A percentile compares a stretch with the other conserved stretches of the same genome.
Conservation (phyloP, 2,329 filamentous ascomycete genomes). For the Aspergillus fijiensis region DNA sequence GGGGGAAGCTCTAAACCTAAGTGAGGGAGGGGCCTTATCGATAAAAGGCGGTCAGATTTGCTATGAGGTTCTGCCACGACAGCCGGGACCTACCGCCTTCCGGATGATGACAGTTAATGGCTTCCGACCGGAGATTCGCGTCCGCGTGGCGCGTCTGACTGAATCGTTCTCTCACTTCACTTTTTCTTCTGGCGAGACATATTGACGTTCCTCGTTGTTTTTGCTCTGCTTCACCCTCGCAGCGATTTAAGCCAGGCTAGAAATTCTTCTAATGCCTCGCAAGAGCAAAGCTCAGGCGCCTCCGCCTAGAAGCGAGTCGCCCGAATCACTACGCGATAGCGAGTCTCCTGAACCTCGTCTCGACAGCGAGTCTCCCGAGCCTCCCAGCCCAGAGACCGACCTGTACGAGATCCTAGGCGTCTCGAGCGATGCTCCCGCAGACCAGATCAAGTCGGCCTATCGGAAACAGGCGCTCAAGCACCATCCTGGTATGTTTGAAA, state of each 20-base stretch:
- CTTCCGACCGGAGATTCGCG: slow-evolving; percentile 8
- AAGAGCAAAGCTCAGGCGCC: neutral
- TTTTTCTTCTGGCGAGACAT: neutral
- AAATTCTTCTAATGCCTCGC: neutral
- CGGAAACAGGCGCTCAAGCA: slow-evolving; percentile 84
- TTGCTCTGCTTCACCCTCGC: neutral
- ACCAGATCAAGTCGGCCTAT: slow-evolving; percentile 87
- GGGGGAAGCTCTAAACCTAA: neutral
- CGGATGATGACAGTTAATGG: neutral
- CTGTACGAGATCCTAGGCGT: slow-evolving; percentile 81
- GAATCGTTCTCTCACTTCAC: neutral
- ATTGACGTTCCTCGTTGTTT: neutral
- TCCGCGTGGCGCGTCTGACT: slow-evolving; percentile 26
- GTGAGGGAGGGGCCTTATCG: neutral
- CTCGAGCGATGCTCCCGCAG: slow-evolving; percentile 66
- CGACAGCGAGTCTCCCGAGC: slow-evolving; percentile 1
- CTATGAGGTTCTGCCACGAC: neutral
- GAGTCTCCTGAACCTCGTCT: neutral
- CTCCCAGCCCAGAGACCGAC: slow-evolving; percentile 25
- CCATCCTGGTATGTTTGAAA: slow-evolving; percentile 69
- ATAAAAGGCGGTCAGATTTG: neutral
- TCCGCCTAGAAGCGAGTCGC: neutral
- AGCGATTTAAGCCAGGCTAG: neutral
- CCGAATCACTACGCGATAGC: slow-evolving; percentile 7
- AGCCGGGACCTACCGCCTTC: neutral